phyloP scores from a whole-genome alignment of 768 basidiomycete genomes.

The Mycena floridula region DNA sequence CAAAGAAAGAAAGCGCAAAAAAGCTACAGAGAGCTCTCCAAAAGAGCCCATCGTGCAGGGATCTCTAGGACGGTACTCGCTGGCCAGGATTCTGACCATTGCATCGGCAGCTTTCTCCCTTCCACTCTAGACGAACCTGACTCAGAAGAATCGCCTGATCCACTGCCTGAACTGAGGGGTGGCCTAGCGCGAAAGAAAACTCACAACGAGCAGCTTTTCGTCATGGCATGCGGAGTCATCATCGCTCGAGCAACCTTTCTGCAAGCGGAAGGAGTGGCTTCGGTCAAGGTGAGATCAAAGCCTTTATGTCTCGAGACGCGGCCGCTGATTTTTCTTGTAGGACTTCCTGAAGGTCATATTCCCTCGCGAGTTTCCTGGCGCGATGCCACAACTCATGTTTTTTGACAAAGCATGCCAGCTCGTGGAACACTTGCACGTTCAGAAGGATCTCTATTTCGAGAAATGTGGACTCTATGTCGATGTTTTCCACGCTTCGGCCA shows the following conservation, averaged over 20 bases:
- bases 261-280: constrained; percentile 9
- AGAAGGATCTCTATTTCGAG: neutral
- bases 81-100: neutral
- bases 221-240: constrained; percentile 16
- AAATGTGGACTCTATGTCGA: neutral
- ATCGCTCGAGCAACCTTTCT: constrained; percentile 9
- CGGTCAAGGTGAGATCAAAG: neutral
- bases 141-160: neutral
- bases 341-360: neutral
- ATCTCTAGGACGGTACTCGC: neutral
- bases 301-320: neutral
- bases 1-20: neutral
- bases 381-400: neutral
- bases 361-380: neutral
- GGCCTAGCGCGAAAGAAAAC: constrained; percentile 8
- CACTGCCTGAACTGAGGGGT: constrained; percentile 4
- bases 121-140: no score
- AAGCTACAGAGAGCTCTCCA: neutral
- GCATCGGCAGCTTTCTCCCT: no score
- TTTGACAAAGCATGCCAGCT: neutral
- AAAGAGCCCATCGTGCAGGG: neutral
- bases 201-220: constrained; percentile 17
- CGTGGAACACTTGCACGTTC: neutral
- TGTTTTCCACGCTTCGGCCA: neutral
- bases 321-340: neutral